These are phyloP conservation scores for Candida boidinii DNA, from an alignment of 805 yeast species.

Conservation along the genomic window DNA sequence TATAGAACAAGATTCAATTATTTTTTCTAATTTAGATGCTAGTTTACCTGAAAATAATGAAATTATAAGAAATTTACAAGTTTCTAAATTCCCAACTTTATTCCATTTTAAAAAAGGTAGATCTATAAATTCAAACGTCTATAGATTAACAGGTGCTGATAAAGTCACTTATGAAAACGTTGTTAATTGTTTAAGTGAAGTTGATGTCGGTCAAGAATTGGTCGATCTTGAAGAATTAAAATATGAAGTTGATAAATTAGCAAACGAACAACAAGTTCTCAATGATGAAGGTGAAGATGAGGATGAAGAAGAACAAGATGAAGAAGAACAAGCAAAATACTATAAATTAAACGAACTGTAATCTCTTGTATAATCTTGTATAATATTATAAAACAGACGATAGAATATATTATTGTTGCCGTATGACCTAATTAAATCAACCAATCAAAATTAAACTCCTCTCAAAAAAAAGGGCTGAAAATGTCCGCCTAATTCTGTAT, in stretches of 20 bases:
- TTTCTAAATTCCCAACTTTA: slow-evolving; percentile 24
- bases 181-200: slow-evolving; percentile 19
- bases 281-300: slow-evolving; percentile 11
- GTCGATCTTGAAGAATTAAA: slow-evolving; percentile 18
- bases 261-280: slow-evolving; percentile 6
- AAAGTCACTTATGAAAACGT: slow-evolving; percentile 19
- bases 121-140: no score
- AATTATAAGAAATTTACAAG: slow-evolving; percentile 18
- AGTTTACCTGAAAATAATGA: slow-evolving; percentile 17
- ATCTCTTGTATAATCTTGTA: slow-evolving; percentile 3
- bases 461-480: no score
- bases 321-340: slow-evolving; percentile 12
- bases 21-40: slow-evolving; percentile 27
- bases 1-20: slow-evolving; percentile 11
- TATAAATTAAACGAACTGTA: slow-evolving; percentile 13
- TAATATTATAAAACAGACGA: slow-evolving; percentile 1
- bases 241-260: slow-evolving; percentile 17
- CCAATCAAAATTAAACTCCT: no score
- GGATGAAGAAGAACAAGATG: slow-evolving; percentile 13
- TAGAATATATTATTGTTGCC: no score
- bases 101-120: slow-evolving; percentile 15
- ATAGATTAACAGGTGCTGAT: slow-evolving; percentile 6
- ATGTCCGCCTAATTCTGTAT: no score
- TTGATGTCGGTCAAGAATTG: slow-evolving; percentile 19
- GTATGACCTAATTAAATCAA: no score